Evolutionary conservation across 108 stramenopile genomes (phyloP).

Genomic region (Parietichytrium sp.): DNA sequence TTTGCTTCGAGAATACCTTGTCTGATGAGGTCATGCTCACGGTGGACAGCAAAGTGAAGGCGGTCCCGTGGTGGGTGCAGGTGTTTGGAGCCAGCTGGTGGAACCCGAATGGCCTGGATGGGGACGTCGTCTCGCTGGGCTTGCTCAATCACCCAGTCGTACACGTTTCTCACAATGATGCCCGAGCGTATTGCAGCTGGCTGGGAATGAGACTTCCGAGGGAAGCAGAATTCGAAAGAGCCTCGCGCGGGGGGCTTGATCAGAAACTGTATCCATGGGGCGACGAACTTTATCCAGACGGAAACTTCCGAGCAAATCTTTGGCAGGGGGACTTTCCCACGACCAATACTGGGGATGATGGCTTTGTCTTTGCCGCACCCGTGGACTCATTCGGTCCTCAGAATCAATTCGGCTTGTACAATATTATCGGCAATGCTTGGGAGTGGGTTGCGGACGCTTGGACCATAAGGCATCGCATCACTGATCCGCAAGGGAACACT

Average conservation of each 20-base stretch:
- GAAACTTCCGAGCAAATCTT: slow-evolving; percentile 52
- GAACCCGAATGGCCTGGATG: slow-evolving; percentile 51
- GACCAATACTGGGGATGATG: slow-evolving; percentile 52
- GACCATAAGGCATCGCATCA: neutral
- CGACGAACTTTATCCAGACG: slow-evolving; percentile 46
- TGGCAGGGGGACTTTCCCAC: slow-evolving; percentile 63
- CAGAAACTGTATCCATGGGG: slow-evolving; percentile 59
- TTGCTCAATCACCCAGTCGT: slow-evolving; percentile 48
- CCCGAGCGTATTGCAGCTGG: slow-evolving; percentile 59
- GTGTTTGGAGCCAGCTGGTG: slow-evolving; percentile 50
- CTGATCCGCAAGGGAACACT: neutral
- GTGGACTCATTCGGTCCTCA: slow-evolving; percentile 56
- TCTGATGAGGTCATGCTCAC: slow-evolving; percentile 53
- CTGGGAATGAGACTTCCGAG: slow-evolving; percentile 52
- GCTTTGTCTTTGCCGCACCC: slow-evolving; percentile 50
- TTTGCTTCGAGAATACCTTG: slow-evolving; percentile 52
- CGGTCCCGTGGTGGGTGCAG: slow-evolving; percentile 59
- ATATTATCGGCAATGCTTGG: slow-evolving; percentile 63
- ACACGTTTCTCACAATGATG: slow-evolving; percentile 63
- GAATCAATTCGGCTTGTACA: slow-evolving; percentile 53
- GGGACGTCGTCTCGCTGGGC: slow-evolving; percentile 8
- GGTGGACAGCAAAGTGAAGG: slow-evolving; percentile 75
- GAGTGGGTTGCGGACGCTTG: slow-evolving; percentile 59
- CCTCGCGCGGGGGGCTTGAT: slow-evolving; percentile 48
- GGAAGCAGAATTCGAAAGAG: slow-evolving; percentile 67